Evolutionary conservation across 208 protist genomes (phyloP), one percentile per base, ranked within the genome.

Genomic region (Trypanosoma mega): DNA sequence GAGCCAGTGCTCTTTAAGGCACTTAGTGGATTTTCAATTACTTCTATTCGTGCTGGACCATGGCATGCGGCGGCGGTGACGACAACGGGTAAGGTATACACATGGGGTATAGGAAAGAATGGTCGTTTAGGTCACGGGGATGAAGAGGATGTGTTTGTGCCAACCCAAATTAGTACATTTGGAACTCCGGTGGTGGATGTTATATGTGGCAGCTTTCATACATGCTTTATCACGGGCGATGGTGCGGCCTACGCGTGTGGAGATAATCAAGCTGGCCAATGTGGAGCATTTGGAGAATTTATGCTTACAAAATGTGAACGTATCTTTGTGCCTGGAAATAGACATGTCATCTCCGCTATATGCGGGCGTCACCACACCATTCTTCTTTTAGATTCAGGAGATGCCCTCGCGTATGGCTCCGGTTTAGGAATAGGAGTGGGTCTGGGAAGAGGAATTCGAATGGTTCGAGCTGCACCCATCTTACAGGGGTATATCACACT

Each of bases 201-300:
- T 12, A 72, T n/a, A n/a, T n/a, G 87, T 52, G 84, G 87, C 26
- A 85, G 76, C 45, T 94, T 91, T 59, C 87, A 94, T 68, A 91
- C 79, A 5, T 74, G 82, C 18, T 86, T 87, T 46, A 51, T 94
- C 47, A 82, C 79, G 26, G 62, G 29, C 7, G 59, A 69, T 43
- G 87, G 85, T 33, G 58, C 55, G 44, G 82, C 77, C 33, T 90
- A 73, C 69, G 72, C 68, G 12, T 92, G 79, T 49, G 88, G 88
- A 21, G 85, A 94, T 63, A 94, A 92, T 56, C 71, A 80, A 47
- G 74, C 65, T 27, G 84, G 80, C 1, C 85, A 94, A 76, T 94
- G 88, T 61, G 85, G 85, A 16, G 74, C 83, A 27, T 30, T 82
- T 0, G 82, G 83, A 39, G 76, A 79, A 47, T 71, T 70, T 44